phyloP scores from a whole-genome alignment of 371 early-diverging fungal genomes.

The Parasitella parasitica region DNA sequence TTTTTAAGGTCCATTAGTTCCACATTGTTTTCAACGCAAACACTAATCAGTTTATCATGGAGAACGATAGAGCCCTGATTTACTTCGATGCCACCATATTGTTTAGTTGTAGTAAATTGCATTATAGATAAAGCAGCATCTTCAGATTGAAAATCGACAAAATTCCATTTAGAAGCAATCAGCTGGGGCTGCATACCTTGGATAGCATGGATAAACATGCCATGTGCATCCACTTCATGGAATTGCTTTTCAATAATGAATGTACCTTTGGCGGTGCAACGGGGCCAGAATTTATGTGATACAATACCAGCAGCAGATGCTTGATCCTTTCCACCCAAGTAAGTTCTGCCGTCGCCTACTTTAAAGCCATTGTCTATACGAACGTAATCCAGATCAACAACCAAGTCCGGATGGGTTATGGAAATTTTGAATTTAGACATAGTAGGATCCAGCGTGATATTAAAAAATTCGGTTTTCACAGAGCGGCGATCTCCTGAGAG shows the following conservation, averaged over 20 bases:
- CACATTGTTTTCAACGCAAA: constrained; percentile 72
- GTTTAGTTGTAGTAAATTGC: constrained; percentile 81
- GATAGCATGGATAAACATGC: constrained; percentile 82
- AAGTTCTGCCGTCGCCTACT: constrained; percentile 79
- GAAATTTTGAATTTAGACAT: constrained; percentile 51
- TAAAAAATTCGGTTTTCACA: constrained; percentile 68
- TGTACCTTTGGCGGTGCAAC: constrained; percentile 70
- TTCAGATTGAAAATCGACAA: constrained; percentile 66
- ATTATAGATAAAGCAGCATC: constrained; percentile 71
- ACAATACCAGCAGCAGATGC: constrained; percentile 56
- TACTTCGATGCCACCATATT: constrained; percentile 67
- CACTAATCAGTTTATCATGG: constrained; percentile 65
- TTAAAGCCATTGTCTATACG: constrained; percentile 74
- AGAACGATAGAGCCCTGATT: constrained; percentile 78
- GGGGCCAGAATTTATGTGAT: constrained; percentile 83
- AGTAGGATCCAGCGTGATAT: constrained; percentile 59
- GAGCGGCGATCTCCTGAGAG: constrained; percentile 73
- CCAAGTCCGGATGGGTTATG: constrained; percentile 62
- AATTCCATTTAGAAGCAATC: constrained; percentile 86
- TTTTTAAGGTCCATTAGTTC: constrained; percentile 50
- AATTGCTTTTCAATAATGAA: constrained; percentile 68
- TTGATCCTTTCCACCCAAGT: constrained; percentile 61
- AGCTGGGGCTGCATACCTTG: constrained; percentile 85
- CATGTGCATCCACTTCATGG: constrained; percentile 68
- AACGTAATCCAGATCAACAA: constrained; percentile 65